Evolutionary conservation across 2,329 filamentous ascomycete species (phyloP).

Genomic region (Ophiostoma sp.): DNA sequence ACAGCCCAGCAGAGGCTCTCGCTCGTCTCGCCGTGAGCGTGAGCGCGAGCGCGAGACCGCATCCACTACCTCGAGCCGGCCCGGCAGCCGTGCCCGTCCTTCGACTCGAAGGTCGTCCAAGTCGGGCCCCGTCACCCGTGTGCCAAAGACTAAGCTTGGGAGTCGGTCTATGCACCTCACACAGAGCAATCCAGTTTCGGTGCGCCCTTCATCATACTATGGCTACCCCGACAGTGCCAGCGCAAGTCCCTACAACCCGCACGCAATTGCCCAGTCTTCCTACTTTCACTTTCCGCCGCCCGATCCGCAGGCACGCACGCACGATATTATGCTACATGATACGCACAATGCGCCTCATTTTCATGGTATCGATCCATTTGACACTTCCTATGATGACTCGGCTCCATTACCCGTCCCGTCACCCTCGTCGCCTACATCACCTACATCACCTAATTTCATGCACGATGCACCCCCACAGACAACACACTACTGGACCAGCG

Average conservation of each 20-base stretch:
- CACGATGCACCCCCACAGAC: slow-evolving; percentile 51
- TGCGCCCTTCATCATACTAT: slow-evolving; percentile 3
- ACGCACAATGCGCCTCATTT: neutral
- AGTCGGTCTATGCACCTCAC: neutral
- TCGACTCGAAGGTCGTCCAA: neutral
- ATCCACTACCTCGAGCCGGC: slow-evolving; percentile 2
- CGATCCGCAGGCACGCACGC: neutral
- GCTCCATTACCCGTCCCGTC: slow-evolving; percentile 9
- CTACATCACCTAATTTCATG: slow-evolving; percentile 23
- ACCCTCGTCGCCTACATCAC: slow-evolving; percentile 25
- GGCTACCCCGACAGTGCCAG: slow-evolving; percentile 1
- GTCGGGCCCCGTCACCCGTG: neutral
- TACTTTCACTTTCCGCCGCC: slow-evolving; percentile 8
- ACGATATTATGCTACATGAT: neutral
- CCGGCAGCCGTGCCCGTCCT: neutral
- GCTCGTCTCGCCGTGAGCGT: neutral
- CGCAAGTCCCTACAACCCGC: slow-evolving; percentile 10
- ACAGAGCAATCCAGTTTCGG: slow-evolving; percentile 4
- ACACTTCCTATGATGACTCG: neutral
- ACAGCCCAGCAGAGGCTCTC: neutral
- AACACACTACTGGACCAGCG: slow-evolving; percentile 63
- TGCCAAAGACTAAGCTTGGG: neutral
- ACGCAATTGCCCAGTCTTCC: neutral
- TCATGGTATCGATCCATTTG: neutral
- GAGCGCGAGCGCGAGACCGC: neutral